Base-by-base conservation (phyloP, 1,284 basidiomycete genomes). In the Termitomyces sp. region DNA sequence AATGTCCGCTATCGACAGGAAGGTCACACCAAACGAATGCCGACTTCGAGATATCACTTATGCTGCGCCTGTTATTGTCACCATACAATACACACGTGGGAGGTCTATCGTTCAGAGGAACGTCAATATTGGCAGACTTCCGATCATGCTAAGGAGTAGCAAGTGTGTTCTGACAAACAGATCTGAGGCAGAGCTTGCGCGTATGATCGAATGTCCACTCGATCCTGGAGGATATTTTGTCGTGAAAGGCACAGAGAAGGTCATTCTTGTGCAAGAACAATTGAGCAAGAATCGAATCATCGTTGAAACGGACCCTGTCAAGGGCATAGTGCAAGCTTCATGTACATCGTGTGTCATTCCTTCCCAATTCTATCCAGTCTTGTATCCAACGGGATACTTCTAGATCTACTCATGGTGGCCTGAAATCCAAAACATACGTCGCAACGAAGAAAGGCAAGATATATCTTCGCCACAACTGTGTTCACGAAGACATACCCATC, bases 211-310 rank as follows among this genome's bases (percentile, higher is more conserved):
- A 71, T 99, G 97, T 68, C 97, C 97, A 0, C 77, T 99, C 56
- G 98, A 99, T 73, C 97, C 97, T 2, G 97, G 97, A 19, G 97
- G 97, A 6, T 99, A 99, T 71, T 99, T 99, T 72, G 91, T 99
- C 55, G 96, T 99, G 51, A 98, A 97, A 71, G 97, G 97, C 12
- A 99, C 98, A 17, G 97, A 99, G 73, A 99, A 99, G 76, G 97
- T 99, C 65, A 99, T 99, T 62, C 79, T 99, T 56, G 96, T 99
- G 1, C 97, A 99, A 71, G 98, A 99, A 70, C 97, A 99, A 73
- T 76, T 99, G 65, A 95, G 92, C 79, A 99, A 99, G 78, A 99
- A 99, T 73, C 85, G 97, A 56, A 99, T 99, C 68, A 97, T 99
- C 60, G 96, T 99, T 61, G 98, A 99, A 76, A 90, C 89, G 38